Evolutionary conservation across 257 asterid species (phyloP).

Genomic region (Parsonsia alboflavescens): DNA sequence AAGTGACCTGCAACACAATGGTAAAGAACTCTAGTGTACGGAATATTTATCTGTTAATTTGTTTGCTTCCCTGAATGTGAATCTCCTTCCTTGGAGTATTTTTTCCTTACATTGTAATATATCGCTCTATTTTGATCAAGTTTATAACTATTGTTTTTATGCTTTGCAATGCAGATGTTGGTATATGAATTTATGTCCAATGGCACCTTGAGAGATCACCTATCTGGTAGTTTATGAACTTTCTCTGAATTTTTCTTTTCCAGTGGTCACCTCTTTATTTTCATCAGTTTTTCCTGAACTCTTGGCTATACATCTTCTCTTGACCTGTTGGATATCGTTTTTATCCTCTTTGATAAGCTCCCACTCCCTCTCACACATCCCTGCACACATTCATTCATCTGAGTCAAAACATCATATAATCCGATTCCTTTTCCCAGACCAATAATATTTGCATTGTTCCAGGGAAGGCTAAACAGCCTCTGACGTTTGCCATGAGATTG

Average conservation of each 20-base stretch:
- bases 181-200: slow-evolving; percentile 88
- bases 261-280: not conserved
- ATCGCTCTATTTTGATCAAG: not conserved
- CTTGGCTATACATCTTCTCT: not conserved
- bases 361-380: not conserved
- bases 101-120: not conserved
- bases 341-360: not conserved
- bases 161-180: slow-evolving; percentile 73
- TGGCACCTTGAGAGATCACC: slow-evolving; percentile 82
- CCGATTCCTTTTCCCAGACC: not conserved
- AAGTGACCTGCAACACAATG: not conserved
- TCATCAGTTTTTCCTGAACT: not conserved
- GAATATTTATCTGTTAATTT: not conserved
- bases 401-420: not conserved
- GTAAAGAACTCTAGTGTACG: not conserved
- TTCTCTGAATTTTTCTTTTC: not conserved
- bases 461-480: slow-evolving; percentile 60
- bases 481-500: slow-evolving; percentile 63
- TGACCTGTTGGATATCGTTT: not conserved
- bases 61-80: not conserved
- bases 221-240: slow-evolving; percentile 55
- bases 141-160: slow-evolving; percentile 17
- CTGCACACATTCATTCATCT: not conserved
- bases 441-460: slow-evolving; percentile 16
- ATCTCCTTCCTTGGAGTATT: not conserved